A percentile compares a stretch with the other conserved stretches of the same genome.
These are phyloP conservation scores for Eruca vesicaria DNA, from an alignment of 441 rosid species.

Conservation along the genomic window DNA sequence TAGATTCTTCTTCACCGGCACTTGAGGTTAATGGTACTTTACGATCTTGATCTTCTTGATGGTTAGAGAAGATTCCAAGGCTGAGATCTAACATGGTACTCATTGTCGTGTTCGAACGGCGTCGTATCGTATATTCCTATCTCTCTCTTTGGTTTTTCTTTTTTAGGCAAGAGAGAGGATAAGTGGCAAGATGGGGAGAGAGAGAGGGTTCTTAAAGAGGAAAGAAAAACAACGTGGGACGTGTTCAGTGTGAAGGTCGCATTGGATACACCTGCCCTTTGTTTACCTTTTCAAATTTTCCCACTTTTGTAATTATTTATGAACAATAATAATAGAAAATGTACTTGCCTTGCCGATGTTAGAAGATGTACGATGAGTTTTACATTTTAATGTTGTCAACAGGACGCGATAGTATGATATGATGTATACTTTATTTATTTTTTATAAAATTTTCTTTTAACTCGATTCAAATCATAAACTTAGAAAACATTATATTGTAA, in stretches of 20 bases:
- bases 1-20: constrained; percentile 43
- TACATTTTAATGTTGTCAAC: constrained; percentile 10
- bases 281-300: constrained; percentile 20
- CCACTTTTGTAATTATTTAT: background rate
- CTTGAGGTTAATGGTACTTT: constrained; percentile 26
- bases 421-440: background rate
- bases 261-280: constrained; percentile 40
- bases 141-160: background rate
- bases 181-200: constrained; percentile 25
- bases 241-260: constrained; percentile 38
- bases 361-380: constrained; percentile 22
- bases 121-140: background rate
- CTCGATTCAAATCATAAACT: background rate
- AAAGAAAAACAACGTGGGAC: constrained; percentile 35
- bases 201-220: constrained; percentile 22
- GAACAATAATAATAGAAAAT: background rate
- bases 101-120: constrained; percentile 1
- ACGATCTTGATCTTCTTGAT: constrained; percentile 30
- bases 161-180: constrained; percentile 23
- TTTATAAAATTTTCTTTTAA: too few species aligned
- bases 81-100: constrained; percentile 93
- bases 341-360: constrained; percentile 34
- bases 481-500: background rate
- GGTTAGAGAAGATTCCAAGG: constrained; percentile 49
- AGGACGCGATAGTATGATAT: background rate